A percentile compares a stretch with the other conserved stretches of the same genome.
These are phyloP conservation scores for Trypanosoma rangeli DNA, from an alignment of 208 protist species.

Conservation along the genomic window DNA sequence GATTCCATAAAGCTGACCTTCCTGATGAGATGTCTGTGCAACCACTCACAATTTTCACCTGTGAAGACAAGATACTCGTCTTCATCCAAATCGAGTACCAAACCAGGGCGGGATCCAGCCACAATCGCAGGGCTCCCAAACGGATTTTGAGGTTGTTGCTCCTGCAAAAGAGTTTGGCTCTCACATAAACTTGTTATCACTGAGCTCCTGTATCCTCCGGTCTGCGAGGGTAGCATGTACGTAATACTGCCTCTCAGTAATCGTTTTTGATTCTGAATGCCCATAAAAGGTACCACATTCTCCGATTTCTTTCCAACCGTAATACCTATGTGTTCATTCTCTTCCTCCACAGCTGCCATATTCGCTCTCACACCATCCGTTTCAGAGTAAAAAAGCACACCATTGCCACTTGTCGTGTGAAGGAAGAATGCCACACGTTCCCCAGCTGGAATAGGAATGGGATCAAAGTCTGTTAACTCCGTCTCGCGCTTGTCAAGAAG, in stretches of 20 bases:
- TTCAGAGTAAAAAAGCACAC: constrained; percentile 84
- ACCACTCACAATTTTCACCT: constrained; percentile 13
- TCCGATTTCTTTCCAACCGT: constrained; percentile 86
- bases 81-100: constrained; percentile 15
- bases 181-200: not conserved
- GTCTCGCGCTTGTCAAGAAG: constrained; percentile 59
- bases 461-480: constrained; percentile 61
- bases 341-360: constrained; percentile 71
- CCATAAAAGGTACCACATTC: constrained; percentile 58
- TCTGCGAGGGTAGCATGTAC: constrained; percentile 65
- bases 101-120: not conserved
- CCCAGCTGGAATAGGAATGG: constrained; percentile 70
- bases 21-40: constrained; percentile 5
- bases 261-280: constrained; percentile 75
- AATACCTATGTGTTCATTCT: constrained; percentile 86
- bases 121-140: constrained; percentile 21
- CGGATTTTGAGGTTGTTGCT: not conserved
- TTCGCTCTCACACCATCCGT: constrained; percentile 69
- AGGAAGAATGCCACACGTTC: constrained; percentile 70
- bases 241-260: constrained; percentile 81
- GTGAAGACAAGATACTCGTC: constrained; percentile 22
- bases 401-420: constrained; percentile 80
- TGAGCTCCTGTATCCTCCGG: constrained; percentile 38
- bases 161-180: not conserved
- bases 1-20: constrained; percentile 18